phyloP scores from a whole-genome alignment of 2,329 filamentous ascomycete species.

The Aspergillus tamarii region DNA sequence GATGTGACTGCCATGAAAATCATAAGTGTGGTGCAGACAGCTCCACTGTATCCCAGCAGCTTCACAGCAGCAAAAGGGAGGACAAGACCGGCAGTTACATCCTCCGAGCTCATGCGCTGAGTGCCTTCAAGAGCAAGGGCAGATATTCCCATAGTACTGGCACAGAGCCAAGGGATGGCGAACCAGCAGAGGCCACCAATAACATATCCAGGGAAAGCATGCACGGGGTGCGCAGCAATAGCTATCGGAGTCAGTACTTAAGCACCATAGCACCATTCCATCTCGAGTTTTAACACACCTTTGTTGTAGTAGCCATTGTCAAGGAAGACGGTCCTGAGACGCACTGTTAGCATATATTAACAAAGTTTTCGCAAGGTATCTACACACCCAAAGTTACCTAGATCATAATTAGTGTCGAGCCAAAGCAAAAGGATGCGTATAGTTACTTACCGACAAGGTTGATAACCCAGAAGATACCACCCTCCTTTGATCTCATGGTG shows the following conservation, averaged over 20 bases:
- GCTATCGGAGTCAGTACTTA: conserved; percentile 47
- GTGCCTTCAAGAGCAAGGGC: conserved; percentile 78
- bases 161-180: conserved; percentile 86
- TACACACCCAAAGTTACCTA: conserved; percentile 35
- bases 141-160: conserved; percentile 84
- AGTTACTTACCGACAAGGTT: conserved; percentile 83
- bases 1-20: conserved; percentile 91
- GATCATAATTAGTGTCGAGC: conserved; percentile 6
- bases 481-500: conserved; percentile 80
- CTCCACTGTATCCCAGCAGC: conserved; percentile 79
- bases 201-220: conserved; percentile 86
- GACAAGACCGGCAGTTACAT: conserved; percentile 81
- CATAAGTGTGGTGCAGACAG: conserved; percentile 75
- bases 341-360: conserved; percentile 11
- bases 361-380: background rate
- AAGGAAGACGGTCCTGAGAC: conserved; percentile 71
- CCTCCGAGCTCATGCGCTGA: conserved; percentile 71
- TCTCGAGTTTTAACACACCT: conserved; percentile 20
- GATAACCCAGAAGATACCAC: conserved; percentile 88
- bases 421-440: background rate
- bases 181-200: conserved; percentile 88
- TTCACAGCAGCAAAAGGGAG: conserved; percentile 84
- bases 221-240: conserved; percentile 81
- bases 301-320: conserved; percentile 93
- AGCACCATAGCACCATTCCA: background rate